Evolutionary conservation across 495 filamentous ascomycete species (phyloP), one percentile per base, ranked within the genome.

Genomic region (Xanthoparmelia taractica): DNA sequence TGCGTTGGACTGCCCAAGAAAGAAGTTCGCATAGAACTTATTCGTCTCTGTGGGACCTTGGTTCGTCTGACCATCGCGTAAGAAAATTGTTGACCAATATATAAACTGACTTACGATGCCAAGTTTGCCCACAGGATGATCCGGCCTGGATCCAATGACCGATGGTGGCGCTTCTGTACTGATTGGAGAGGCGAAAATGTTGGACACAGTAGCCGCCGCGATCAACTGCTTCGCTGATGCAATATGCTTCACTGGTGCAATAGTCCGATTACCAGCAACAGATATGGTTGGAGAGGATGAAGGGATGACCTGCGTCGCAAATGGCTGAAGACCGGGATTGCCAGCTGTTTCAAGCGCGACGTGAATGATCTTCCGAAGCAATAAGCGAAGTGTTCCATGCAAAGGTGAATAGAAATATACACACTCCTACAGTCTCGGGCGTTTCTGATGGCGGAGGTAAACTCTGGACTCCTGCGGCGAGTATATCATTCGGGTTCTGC

Each of bases 11-110:
- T 96, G 92, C 5, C 86, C 90, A 2, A 97, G 77, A 69, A 92
- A 94, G 65, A 96, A 85, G 57, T 95, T 96, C 57, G 85, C 85
- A 69, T 96, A 96, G 73, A 96, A 98, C 69, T 96, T 96, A 72
- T 97, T 95, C 13, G 91, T 94, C 74, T 72, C 25, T 81, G 75
- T 63, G 76, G 71, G 47, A 70, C 63, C 73, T 76, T 34, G 37
- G 20, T 0, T 17, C 48, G 45, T 48, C 45, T 48, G 64, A 47
- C 40, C 33, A 54, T 57, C 61, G 62, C 77, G 75, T 34, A 74
- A 76, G n/a, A 72, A 34, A 74, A 70, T n/a, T n/a, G 15, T 77
- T 72, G 0, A 78, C 79, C 59, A 80, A 77, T 15, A 13, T 15
- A 48, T 8, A 64, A 20, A 8, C 57, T 31, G 23, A 67, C 80